Conservation (phyloP, 2,329 filamentous ascomycete species). For the Diaporthe batatas region DNA sequence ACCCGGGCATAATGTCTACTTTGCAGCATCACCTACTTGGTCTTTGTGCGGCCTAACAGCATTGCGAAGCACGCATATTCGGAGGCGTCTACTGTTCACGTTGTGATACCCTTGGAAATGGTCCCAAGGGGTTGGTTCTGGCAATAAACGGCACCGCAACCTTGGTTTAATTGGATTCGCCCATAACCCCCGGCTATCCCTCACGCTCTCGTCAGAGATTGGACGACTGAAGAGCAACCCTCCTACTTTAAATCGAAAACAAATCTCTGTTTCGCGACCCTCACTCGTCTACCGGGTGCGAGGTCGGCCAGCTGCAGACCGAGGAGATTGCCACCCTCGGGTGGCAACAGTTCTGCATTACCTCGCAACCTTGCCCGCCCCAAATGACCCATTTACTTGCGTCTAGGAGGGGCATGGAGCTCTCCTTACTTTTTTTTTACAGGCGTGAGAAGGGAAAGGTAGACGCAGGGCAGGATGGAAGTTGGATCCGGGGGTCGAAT, state of each 20-base stretch:
- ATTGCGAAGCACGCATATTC: conserved; percentile 40
- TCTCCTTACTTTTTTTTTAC: neutral
- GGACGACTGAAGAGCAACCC: neutral
- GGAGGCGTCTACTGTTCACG: conserved; percentile 32
- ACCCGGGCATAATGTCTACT: conserved; percentile 43
- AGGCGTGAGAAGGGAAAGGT: neutral
- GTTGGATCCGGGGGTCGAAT: neutral
- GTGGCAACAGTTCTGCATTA: neutral
- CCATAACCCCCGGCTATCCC: neutral
- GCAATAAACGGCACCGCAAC: neutral
- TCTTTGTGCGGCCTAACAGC: conserved; percentile 38
- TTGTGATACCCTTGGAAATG: conserved; percentile 39
- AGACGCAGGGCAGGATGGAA: neutral
- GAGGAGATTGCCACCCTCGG: neutral
- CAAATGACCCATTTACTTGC: neutral
- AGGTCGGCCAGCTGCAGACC: neutral
- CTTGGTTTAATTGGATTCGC: conserved; percentile 16
- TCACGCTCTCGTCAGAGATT: conserved; percentile 2
- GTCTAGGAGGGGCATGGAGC: neutral
- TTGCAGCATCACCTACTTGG: conserved; percentile 35
- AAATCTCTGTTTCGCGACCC: neutral
- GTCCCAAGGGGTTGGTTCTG: conserved; percentile 8
- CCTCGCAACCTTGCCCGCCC: neutral
- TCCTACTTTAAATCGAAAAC: neutral
- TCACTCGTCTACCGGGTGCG: neutral